Evolutionary conservation across 257 asterid genomes (phyloP), one percentile per base, ranked within the genome.

Genomic region (Salvia rosmarinus): DNA sequence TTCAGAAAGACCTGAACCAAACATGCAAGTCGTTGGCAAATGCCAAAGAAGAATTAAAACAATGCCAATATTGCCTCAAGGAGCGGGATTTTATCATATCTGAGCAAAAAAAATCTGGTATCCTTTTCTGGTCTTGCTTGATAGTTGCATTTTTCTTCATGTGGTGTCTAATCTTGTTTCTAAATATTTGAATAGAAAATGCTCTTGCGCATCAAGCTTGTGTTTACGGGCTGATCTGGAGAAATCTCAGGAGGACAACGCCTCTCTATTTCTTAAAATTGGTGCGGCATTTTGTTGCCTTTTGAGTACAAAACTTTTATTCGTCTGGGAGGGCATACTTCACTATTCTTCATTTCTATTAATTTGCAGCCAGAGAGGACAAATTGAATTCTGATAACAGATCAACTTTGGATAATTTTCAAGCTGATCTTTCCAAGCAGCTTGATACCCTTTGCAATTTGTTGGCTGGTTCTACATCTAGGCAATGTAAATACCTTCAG

Each of bases 101-200:
- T 35, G 96, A 86, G 77, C 98, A 90, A 77, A 88, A 85, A 84
- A 92, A 81, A 84, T 88, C 96, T 14, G 98, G 96, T 92, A 84
- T 37, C 85, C 77, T n/a, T 12, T 64, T 25, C 32, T 50, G 21
- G 21, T 25, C 52, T 59, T 17, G 16, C 47, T 16, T 37, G 23
- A 46, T 59, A 61, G 20, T 28, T 66, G 73, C 19, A 12, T 12
- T 73, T 70, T 28, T 68, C 49, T 39, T 19, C 42, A 9, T 70
- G 19, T 46, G 59, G 54, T 65, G 40, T 66, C 77, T 77, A 65
- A 72, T 32, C 28, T 13, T 28, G 16, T 42, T 74, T 67, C 30
- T 23, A 23, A 63, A 66, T 50, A 56, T 28, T 65, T 39, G 58
- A 40, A 68, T 78, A 92, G 98, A 89, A 83, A 92, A 86, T 85